A percentile compares a stretch with the other conserved stretches of the same genome.
phyloP scores from a whole-genome alignment of 2,329 filamentous ascomycete genomes.

The Talaromyces sp. region DNA sequence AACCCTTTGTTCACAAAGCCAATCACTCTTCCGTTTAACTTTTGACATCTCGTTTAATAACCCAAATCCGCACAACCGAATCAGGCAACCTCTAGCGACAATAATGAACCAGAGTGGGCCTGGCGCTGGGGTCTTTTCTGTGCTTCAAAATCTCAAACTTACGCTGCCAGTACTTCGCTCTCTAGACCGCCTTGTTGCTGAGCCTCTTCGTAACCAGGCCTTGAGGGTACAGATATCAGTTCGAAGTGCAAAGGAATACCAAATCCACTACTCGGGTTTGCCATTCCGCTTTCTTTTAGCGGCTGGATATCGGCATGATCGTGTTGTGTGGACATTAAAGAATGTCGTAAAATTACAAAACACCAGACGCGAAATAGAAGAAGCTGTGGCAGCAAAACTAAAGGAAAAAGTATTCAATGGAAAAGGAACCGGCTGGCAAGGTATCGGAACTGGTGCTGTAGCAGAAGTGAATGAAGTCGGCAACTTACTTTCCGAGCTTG shows the following conservation, averaged over 20 bases:
- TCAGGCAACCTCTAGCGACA: conserved; percentile 34
- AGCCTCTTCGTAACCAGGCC: conserved; percentile 18
- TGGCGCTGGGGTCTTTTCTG: conserved; percentile 25
- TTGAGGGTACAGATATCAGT: conserved; percentile 28
- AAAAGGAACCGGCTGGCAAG: conserved; percentile 36
- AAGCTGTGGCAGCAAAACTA: conserved; percentile 19
- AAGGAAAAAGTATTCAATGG: conserved; percentile 31
- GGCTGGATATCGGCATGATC: conserved; percentile 22
- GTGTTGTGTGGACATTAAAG: conserved; percentile 32
- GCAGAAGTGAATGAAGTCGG: conserved; percentile 28
- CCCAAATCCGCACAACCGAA: conserved; percentile 36
- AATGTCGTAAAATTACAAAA: conserved; percentile 20
- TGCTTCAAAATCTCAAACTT: conserved; percentile 28
- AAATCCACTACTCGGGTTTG: conserved; percentile 32
- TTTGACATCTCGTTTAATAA: conserved; percentile 31
- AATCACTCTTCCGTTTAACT: conserved; percentile 23
- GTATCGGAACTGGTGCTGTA: conserved; percentile 34
- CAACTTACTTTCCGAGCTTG: conserved; percentile 28
- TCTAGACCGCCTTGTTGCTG: conserved; percentile 30
- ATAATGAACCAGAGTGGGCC: conserved; percentile 29
- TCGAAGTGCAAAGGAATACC: conserved; percentile 32
- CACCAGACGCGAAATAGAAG: conserved; percentile 14
- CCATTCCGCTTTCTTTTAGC: conserved; percentile 29
- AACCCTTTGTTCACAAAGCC: conserved; percentile 18
- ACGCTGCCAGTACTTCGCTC: conserved; percentile 35